Evolutionary conservation across 139 green algal species (phyloP).

Genomic region (Chlamydomonas sp.): DNA sequence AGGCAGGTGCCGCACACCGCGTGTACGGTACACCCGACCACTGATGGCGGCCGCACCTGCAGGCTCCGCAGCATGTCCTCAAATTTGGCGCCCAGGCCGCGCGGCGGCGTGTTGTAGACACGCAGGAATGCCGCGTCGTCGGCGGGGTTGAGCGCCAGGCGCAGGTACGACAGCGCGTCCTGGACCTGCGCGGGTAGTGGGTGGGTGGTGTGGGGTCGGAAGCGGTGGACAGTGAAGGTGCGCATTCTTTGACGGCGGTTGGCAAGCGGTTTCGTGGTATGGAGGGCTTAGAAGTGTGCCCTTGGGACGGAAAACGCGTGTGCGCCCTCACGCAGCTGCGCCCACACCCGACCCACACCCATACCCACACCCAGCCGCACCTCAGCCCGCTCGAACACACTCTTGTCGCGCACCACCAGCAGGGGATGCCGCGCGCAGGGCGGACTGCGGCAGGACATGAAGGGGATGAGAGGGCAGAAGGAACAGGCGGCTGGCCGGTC

Average conservation of each 20-base stretch:
- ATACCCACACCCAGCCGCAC: not conserved
- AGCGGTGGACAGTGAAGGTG: not conserved
- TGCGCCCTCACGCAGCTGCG: too few species aligned
- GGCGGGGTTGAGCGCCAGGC: slow-evolving; percentile 40
- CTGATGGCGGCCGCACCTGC: not conserved
- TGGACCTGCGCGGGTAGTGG: not conserved
- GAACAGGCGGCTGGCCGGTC: not conserved
- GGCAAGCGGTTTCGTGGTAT: too few species aligned
- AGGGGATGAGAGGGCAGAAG: not conserved
- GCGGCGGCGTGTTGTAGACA: slow-evolving; percentile 38
- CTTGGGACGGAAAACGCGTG: too few species aligned
- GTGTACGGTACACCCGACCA: not conserved
- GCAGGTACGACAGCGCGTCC: slow-evolving; percentile 45
- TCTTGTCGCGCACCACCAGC: slow-evolving; percentile 40
- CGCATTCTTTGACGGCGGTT: not conserved
- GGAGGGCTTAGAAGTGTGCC: too few species aligned
- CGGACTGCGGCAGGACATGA: not conserved
- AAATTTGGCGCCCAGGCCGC: slow-evolving; percentile 11
- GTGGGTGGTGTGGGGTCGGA: too few species aligned
- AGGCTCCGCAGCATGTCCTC: not conserved
- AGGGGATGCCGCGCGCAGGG: slow-evolving; percentile 25
- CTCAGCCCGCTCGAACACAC: slow-evolving; percentile 40
- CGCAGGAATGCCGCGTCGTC: slow-evolving; percentile 35
- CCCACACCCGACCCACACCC: too few species aligned
- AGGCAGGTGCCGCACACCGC: too few species aligned